phyloP scores from a whole-genome alignment of 2,329 filamentous ascomycete species.

The Chaetomiaceae sp. region DNA sequence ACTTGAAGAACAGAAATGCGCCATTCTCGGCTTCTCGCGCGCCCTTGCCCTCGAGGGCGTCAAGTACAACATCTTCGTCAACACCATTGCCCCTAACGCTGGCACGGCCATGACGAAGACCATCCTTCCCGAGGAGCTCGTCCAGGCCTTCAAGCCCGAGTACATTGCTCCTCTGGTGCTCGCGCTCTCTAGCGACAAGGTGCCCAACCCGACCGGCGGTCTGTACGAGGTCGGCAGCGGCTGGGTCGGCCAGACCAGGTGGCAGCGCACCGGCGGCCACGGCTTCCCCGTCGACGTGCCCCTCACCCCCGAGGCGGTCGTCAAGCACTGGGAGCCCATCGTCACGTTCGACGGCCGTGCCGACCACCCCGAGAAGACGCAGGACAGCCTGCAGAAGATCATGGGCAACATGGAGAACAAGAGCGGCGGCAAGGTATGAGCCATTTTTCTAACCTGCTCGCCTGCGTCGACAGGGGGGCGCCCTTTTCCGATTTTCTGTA shows the following conservation, averaged over 20 bases:
- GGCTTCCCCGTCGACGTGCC: constrained; percentile 84
- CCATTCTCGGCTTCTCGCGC: constrained; percentile 92
- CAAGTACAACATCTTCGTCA: constrained; percentile 98
- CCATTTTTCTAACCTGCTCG: constrained; percentile 15
- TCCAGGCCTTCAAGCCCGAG: constrained; percentile 98
- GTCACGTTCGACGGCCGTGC: constrained; percentile 81
- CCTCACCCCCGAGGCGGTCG: constrained; percentile 79
- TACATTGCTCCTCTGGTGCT: constrained; percentile 93
- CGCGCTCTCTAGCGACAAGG: constrained; percentile 77
- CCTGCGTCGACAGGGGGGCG: constrained; percentile 6
- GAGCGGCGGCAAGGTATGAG: constrained; percentile 58
- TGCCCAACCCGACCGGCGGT: constrained; percentile 77
- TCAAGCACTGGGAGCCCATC: constrained; percentile 71
- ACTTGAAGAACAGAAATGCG: constrained; percentile 63
- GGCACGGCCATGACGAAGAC: constrained; percentile 93
- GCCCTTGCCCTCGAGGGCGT: constrained; percentile 86
- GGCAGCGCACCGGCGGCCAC: constrained; percentile 86
- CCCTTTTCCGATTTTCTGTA: constrained; percentile 21
- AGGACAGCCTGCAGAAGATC: constrained; percentile 71
- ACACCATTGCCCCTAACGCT: constrained; percentile 96
- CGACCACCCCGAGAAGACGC: constrained; percentile 76
- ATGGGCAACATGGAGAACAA: constrained; percentile 82
- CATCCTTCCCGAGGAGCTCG: constrained; percentile 93
- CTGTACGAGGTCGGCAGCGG: constrained; percentile 94
- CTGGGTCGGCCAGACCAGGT: constrained; percentile 87